Evolutionary conservation across 163 green algal species (phyloP).

Genomic region (Prototheca stagnorum): DNA sequence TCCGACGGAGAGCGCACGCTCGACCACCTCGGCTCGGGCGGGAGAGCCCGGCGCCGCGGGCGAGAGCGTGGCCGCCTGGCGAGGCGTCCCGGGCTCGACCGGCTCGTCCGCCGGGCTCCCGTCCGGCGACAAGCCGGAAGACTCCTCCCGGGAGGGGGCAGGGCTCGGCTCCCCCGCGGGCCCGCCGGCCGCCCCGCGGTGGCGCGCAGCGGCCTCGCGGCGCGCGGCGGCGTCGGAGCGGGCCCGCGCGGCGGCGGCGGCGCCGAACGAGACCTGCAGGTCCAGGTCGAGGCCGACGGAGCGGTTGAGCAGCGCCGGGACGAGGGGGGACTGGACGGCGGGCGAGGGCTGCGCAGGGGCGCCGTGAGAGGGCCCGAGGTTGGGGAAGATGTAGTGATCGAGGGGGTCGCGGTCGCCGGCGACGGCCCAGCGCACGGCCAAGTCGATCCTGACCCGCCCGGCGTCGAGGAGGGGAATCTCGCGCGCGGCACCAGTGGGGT

Average conservation of each 20-base stretch:
- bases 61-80: too few species aligned
- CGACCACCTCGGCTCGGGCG: too few species aligned
- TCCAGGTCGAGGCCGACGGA: constrained; percentile 2
- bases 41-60: too few species aligned
- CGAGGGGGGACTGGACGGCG: not conserved
- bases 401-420: constrained; percentile 10
- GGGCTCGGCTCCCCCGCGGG: too few species aligned
- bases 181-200: too few species aligned
- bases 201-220: not conserved
- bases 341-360: not conserved
- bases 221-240: not conserved
- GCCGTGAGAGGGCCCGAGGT: too few species aligned
- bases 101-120: too few species aligned
- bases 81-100: too few species aligned
- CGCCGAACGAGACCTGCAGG: not conserved
- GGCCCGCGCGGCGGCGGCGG: not conserved
- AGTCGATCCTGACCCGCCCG: not conserved
- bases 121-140: too few species aligned
- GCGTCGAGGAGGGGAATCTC: not conserved
- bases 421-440: constrained; percentile 5
- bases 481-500: too few species aligned
- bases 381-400: constrained; percentile 34
- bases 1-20: too few species aligned
- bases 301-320: not conserved
- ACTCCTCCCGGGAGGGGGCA: too few species aligned